Conservation (phyloP, 108 stramenopile species). For the Fistulifera pelliculosa region DNA sequence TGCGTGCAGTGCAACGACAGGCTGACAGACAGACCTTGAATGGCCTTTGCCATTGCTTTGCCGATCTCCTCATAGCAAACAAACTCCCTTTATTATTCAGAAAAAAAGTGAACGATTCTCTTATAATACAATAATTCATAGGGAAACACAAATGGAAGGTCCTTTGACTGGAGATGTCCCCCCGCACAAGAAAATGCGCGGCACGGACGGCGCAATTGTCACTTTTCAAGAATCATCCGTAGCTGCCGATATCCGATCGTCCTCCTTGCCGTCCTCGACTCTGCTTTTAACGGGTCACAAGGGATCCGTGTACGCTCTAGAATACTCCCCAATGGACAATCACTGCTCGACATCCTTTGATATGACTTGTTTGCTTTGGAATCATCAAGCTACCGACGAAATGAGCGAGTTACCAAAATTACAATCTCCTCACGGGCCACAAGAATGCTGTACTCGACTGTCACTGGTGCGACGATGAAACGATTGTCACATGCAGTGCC, state of each 20-base stretch:
- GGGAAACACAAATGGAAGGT: too few species aligned
- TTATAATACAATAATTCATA: too few species aligned
- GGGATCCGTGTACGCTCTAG: constrained; percentile 74
- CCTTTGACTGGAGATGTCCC: too few species aligned
- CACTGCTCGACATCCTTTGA: constrained; percentile 64
- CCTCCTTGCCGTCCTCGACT: constrained; percentile 56
- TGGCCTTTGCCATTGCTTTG: too few species aligned
- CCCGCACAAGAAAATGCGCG: too few species aligned
- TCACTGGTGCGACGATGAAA: constrained; percentile 44
- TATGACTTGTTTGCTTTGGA: constrained; percentile 73
- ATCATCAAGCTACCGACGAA: constrained; percentile 39
- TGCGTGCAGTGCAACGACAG: too few species aligned
- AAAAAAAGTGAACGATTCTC: too few species aligned
- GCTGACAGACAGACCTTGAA: too few species aligned
- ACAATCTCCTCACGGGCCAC: constrained; percentile 36
- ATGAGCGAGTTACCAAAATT: not conserved
- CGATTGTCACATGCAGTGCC: constrained; percentile 63
- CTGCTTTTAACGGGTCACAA: constrained; percentile 83
- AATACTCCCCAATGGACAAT: constrained; percentile 67
- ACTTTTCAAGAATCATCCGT: too few species aligned
- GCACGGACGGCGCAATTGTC: too few species aligned
- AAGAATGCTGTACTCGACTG: constrained; percentile 86
- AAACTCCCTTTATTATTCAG: too few species aligned
- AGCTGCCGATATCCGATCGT: constrained; percentile 36
- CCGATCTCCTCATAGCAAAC: too few species aligned